Conservation (phyloP, 148 eudicot species). For the Polygonum maritimum region DNA sequence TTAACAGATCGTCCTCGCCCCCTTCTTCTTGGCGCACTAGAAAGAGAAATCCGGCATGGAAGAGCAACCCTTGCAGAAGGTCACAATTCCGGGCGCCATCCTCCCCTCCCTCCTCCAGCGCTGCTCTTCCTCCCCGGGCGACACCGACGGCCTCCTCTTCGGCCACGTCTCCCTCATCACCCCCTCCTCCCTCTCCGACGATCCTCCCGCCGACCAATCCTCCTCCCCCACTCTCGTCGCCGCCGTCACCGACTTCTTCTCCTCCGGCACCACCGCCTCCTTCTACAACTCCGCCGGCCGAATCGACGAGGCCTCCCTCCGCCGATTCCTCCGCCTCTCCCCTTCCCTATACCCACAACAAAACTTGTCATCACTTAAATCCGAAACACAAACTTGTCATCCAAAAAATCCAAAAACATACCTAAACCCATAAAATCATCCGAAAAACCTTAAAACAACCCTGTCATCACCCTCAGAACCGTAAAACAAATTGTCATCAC, state of each 20-base stretch:
- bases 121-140: conserved; percentile 41
- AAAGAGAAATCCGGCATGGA: conserved; percentile 31
- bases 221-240: conserved; percentile 32
- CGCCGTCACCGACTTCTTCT: conserved; percentile 34
- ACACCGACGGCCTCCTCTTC: conserved; percentile 67
- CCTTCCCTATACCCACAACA: too few species aligned
- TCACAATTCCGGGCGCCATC: conserved; percentile 72
- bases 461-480: too few species aligned
- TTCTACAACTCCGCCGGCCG: conserved; percentile 27
- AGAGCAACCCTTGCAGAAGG: conserved; percentile 35
- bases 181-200: conserved; percentile 30
- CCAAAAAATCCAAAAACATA: too few species aligned
- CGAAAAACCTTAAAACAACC: too few species aligned
- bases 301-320: conserved; percentile 21
- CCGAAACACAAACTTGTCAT: too few species aligned
- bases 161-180: conserved; percentile 47
- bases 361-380: too few species aligned
- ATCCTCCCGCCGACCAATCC: conserved; percentile 11
- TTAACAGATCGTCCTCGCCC: neutral
- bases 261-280: conserved; percentile 32
- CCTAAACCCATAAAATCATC: too few species aligned
- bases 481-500: too few species aligned
- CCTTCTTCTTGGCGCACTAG: neutral
- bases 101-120: conserved; percentile 63
- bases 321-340: conserved; percentile 17